Evolutionary conservation across 2,329 filamentous ascomycete species (phyloP).

Genomic region (Clonostachys chloroleuca): DNA sequence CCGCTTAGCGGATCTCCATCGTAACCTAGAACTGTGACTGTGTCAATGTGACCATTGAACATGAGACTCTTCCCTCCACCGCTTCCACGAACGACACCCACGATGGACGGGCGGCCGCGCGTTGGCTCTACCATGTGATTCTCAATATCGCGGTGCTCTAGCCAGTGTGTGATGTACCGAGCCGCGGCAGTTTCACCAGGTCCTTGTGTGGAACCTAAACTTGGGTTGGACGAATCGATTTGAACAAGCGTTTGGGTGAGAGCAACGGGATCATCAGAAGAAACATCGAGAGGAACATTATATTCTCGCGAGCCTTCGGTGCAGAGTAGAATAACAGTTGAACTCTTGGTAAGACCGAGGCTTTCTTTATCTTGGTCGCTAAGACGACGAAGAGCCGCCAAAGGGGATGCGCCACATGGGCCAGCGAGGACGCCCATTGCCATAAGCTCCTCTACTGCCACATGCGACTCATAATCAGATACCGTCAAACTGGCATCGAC

Average conservation of each 20-base stretch:
- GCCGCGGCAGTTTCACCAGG: conserved; percentile 40
- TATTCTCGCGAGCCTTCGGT: conserved; percentile 57
- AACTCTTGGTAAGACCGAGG: conserved; percentile 34
- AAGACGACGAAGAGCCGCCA: conserved; percentile 53
- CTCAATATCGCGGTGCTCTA: conserved; percentile 45
- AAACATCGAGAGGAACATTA: conserved; percentile 30
- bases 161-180: conserved; percentile 41
- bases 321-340: conserved; percentile 60
- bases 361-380: conserved; percentile 21
- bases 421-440: conserved; percentile 42
- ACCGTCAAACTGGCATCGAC: conserved; percentile 59
- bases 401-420: conserved; percentile 56
- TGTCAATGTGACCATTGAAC: conserved; percentile 50
- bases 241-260: conserved; percentile 38
- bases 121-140: conserved; percentile 40
- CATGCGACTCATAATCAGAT: conserved; percentile 58
- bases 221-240: conserved; percentile 45
- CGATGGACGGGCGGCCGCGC: conserved; percentile 41
- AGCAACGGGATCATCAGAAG: conserved; percentile 29
- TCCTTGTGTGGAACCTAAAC: conserved; percentile 30
- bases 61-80: conserved; percentile 43
- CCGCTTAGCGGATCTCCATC: conserved; percentile 39
- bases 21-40: conserved; percentile 42
- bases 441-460: conserved; percentile 49
- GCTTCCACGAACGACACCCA: conserved; percentile 39